Percentiles rank a stretch among this genome's conserved stretches.
These are phyloP conservation scores for Phyllostachys edulis DNA, from an alignment of 176 grass and related monocot species.

Conservation along the genomic window DNA sequence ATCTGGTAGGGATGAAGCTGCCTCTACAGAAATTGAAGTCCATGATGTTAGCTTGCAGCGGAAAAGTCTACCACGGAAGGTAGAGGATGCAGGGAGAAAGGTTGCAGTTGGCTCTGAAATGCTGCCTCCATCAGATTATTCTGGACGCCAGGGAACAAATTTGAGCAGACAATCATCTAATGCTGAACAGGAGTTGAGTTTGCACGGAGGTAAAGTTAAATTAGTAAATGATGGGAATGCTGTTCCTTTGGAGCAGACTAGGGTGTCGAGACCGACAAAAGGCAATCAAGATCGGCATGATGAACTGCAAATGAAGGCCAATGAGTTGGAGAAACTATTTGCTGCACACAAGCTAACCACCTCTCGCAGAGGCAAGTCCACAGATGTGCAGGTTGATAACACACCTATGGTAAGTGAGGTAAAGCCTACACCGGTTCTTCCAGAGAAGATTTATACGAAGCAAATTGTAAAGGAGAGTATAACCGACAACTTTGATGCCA, in stretches of 20 bases:
- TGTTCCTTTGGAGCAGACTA: conserved; percentile 39
- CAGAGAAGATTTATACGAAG: conserved; percentile 48
- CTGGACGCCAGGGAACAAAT: conserved; percentile 37
- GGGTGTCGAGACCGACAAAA: conserved; percentile 44
- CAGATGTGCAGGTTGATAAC: conserved; percentile 47
- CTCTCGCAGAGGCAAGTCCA: conserved; percentile 59
- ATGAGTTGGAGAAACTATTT: conserved; percentile 92
- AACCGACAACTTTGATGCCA: conserved; percentile 50
- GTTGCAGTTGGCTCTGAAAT: conserved; percentile 34
- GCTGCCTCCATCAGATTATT: conserved; percentile 36
- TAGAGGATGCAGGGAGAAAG: conserved; percentile 47
- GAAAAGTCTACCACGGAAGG: conserved; percentile 39
- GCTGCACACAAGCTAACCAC: conserved; percentile 79
- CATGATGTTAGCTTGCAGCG: conserved; percentile 35
- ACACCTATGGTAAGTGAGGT: conserved; percentile 50
- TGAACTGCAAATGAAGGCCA: conserved; percentile 84
- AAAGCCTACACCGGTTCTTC: conserved; percentile 38
- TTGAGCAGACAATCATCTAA: conserved; percentile 46
- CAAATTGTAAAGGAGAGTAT: conserved; percentile 46
- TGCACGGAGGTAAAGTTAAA: conserved; percentile 34
- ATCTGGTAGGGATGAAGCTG: conserved; percentile 34
- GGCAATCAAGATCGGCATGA: conserved; percentile 75
- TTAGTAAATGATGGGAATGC: conserved; percentile 30
- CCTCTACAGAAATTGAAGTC: conserved; percentile 41
- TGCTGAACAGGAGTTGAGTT: conserved; percentile 43